phyloP scores from a whole-genome alignment of 306 rosid species.

The Cucumis cinereus region DNA sequence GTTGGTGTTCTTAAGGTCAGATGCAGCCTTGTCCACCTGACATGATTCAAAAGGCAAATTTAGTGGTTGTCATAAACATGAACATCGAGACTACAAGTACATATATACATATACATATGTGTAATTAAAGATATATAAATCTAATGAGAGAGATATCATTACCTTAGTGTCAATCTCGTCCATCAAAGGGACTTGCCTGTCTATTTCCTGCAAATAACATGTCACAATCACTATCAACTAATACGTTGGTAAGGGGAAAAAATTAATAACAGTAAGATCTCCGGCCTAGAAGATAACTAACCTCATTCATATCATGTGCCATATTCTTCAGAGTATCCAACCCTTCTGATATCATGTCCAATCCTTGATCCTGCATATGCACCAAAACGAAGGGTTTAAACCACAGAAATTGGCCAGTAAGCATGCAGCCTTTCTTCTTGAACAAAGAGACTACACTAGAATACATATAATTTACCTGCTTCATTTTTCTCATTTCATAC shows the following conservation, averaged over 20 bases:
- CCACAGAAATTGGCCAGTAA: not conserved
- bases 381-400: conserved; percentile 8
- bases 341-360: conserved; percentile 90
- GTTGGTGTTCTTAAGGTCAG: conserved; percentile 95
- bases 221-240: conserved; percentile 4
- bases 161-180: conserved; percentile 98
- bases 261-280: not conserved
- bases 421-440: not conserved
- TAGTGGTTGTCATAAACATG: not conserved
- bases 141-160: not conserved
- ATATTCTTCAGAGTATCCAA: conserved; percentile 84
- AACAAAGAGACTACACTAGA: conserved; percentile 4
- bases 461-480: conserved; percentile 47
- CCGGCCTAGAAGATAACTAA: conserved; percentile 18
- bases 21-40: conserved; percentile 81
- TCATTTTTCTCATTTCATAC: conserved; percentile 83
- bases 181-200: conserved; percentile 97
- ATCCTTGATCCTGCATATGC: conserved; percentile 78
- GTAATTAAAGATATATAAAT: not conserved
- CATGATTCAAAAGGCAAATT: conserved; percentile 14
- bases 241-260: not conserved
- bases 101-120: not conserved
- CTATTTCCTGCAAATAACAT: conserved; percentile 56
- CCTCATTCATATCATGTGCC: conserved; percentile 99
- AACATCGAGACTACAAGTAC: not conserved